Conservation (phyloP, 2,329 filamentous ascomycete genomes). For the Cercospora brassicicola region DNA sequence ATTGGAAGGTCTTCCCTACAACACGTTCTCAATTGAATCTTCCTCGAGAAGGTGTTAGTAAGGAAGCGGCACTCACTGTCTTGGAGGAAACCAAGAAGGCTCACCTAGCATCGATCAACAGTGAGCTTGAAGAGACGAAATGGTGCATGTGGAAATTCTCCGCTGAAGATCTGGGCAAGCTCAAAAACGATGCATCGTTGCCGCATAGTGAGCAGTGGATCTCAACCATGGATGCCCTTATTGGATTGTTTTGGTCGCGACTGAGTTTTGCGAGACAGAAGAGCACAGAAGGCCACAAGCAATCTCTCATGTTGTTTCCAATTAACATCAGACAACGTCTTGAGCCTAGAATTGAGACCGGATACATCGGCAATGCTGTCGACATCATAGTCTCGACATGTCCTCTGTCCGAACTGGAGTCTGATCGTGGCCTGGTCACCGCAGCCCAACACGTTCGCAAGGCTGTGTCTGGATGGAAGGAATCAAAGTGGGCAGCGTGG, state of each 20-base stretch:
- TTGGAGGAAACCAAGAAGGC: conserved; percentile 17
- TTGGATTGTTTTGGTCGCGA: conserved; percentile 27
- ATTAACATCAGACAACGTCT: conserved; percentile 24
- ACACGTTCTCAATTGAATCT: conserved; percentile 18
- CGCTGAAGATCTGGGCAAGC: conserved; percentile 15
- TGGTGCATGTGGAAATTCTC: conserved; percentile 23
- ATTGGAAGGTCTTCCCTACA: conserved; percentile 22
- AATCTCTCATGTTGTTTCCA: conserved; percentile 19
- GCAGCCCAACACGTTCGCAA: conserved; percentile 18
- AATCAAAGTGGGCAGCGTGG: conserved; percentile 18
- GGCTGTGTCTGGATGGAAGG: conserved; percentile 20
- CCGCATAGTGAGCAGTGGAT: conserved; percentile 19
- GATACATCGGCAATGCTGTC: conserved; percentile 23
- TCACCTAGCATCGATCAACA: conserved; percentile 2
- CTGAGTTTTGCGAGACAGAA: conserved; percentile 14
- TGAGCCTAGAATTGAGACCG: conserved; percentile 13
- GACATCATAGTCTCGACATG: conserved; percentile 16
- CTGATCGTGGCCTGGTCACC: conserved; percentile 10
- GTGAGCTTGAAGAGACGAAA: conserved; percentile 10
- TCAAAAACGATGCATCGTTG: conserved; percentile 21
- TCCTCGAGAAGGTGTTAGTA: conserved; percentile 5
- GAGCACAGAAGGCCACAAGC: conserved; percentile 8
- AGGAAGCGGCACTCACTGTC: conserved; percentile 7
- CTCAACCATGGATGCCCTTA: conserved; percentile 25
- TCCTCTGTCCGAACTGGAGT: conserved; percentile 10